Percentiles rank a stretch among this genome's conserved stretches.
phyloP scores from a whole-genome alignment of 1,284 basidiomycete genomes.

The Athelia sp. region DNA sequence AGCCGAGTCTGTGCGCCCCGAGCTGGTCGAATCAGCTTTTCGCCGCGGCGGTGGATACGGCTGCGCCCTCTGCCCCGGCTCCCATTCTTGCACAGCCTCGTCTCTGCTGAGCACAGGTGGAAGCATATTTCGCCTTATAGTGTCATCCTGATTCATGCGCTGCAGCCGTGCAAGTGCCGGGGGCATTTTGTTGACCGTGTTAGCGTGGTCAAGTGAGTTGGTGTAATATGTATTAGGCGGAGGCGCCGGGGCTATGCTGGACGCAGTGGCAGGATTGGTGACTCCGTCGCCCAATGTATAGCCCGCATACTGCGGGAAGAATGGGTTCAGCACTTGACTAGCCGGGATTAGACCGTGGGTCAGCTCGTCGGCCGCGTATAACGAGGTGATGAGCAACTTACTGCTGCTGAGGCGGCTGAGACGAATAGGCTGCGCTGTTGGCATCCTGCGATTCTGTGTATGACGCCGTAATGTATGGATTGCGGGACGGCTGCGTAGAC shows the following conservation, averaged over 20 bases:
- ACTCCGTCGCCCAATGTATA: slow-evolving; percentile 26
- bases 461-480: slow-evolving; percentile 21
- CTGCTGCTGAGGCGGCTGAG: slow-evolving; percentile 31
- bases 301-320: slow-evolving; percentile 37
- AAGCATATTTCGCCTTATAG: slow-evolving; percentile 73
- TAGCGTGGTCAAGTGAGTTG: slow-evolving; percentile 67
- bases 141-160: slow-evolving; percentile 85
- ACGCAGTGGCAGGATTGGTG: slow-evolving; percentile 15
- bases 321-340: slow-evolving; percentile 34
- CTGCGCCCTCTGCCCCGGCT: slow-evolving; percentile 72
- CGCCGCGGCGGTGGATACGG: slow-evolving; percentile 88
- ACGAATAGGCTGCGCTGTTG: slow-evolving; percentile 18
- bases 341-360: slow-evolving; percentile 46
- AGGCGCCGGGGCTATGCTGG: slow-evolving; percentile 46
- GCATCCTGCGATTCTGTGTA: slow-evolving; percentile 22
- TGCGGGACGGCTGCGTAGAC: slow-evolving; percentile 36
- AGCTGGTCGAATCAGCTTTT: slow-evolving; percentile 80
- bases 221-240: slow-evolving; percentile 70
- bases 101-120: slow-evolving; percentile 89
- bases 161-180: slow-evolving; percentile 86
- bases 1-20: slow-evolving; percentile 51
- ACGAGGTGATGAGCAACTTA: slow-evolving; percentile 27
- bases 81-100: slow-evolving; percentile 88
- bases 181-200: slow-evolving; percentile 89
- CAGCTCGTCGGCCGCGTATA: slow-evolving; percentile 23